Evolutionary conservation across 805 yeast species (phyloP).

Genomic region (Candida andamanensis): DNA sequence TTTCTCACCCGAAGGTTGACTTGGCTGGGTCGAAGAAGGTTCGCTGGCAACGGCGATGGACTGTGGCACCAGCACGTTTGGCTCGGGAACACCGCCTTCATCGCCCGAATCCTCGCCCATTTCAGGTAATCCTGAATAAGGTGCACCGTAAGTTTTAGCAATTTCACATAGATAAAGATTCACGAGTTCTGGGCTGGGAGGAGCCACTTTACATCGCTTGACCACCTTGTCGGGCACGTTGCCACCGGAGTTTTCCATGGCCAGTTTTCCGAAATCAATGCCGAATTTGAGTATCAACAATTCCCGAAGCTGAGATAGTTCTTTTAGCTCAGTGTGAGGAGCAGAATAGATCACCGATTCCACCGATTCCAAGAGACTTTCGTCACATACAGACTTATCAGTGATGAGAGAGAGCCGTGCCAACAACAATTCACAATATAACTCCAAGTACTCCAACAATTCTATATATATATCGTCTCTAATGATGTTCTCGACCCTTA

Average conservation of each 20-base stretch:
- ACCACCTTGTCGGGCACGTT: constrained; percentile 66
- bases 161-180: constrained; percentile 70
- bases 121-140: constrained; percentile 52
- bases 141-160: constrained; percentile 72
- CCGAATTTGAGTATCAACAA: constrained; percentile 61
- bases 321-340: constrained; percentile 72
- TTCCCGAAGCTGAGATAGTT: constrained; percentile 57
- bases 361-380: constrained; percentile 71
- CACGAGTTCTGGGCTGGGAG: constrained; percentile 65
- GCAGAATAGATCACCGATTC: constrained; percentile 64
- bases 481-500: constrained; percentile 78
- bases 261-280: constrained; percentile 54
- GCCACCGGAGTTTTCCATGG: constrained; percentile 43
- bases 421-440: constrained; percentile 73
- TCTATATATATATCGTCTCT: constrained; percentile 79
- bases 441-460: constrained; percentile 69
- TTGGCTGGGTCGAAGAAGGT: constrained; percentile 3
- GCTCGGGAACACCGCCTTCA: constrained; percentile 20
- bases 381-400: constrained; percentile 42
- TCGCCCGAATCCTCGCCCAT: constrained; percentile 10
- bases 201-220: constrained; percentile 56
- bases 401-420: constrained; percentile 67
- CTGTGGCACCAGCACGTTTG: constrained; percentile 3
- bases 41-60: constrained; percentile 11
- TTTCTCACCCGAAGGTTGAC: too few relatives aligned